Evolutionary conservation across 2,329 filamentous ascomycete species (phyloP).

Genomic region (Purpureocillium lavendulum): DNA sequence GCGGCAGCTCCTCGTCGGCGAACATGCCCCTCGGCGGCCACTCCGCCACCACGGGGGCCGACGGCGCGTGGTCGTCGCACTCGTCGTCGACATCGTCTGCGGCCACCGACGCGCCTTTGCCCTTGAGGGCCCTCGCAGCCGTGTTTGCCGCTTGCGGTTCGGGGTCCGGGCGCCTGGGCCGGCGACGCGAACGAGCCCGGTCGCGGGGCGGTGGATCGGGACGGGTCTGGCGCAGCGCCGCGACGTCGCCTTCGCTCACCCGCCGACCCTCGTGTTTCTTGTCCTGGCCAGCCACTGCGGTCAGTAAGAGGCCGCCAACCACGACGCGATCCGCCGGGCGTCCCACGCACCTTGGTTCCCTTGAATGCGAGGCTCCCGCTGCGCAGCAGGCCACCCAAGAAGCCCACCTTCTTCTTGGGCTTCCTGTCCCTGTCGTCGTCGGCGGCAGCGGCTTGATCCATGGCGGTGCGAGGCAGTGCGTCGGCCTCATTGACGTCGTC

Average conservation of each 20-base stretch:
- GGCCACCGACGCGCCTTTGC: neutral
- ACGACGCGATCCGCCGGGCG: no score
- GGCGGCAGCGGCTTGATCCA: slow-evolving; percentile 13
- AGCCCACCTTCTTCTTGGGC: slow-evolving; percentile 31
- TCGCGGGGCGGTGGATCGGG: neutral
- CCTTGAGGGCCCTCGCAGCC: neutral
- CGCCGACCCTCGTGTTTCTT: neutral
- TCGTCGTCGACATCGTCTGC: neutral
- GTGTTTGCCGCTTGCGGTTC: slow-evolving; percentile 11
- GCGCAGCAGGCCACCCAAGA: slow-evolving; percentile 41
- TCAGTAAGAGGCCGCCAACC: no score
- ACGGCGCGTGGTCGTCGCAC: neutral
- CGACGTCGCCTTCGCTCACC: neutral
- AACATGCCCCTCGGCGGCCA: slow-evolving; percentile 50
- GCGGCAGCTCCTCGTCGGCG: slow-evolving; percentile 39
- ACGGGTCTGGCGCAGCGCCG: slow-evolving; percentile 2
- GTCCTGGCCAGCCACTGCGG: no score
- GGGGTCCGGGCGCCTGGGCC: slow-evolving; percentile 30
- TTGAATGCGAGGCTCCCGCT: slow-evolving; percentile 30
- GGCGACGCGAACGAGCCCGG: slow-evolving; percentile 25
- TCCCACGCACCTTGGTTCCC: neutral
- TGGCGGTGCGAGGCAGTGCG: no score
- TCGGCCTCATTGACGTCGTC: neutral
- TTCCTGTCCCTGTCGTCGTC: slow-evolving; percentile 19
- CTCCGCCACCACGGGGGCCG: slow-evolving; percentile 13